These are phyloP conservation scores for Polyporus tsugae DNA, from an alignment of 1,284 basidiomycete genomes.

Conservation along the genomic window DNA sequence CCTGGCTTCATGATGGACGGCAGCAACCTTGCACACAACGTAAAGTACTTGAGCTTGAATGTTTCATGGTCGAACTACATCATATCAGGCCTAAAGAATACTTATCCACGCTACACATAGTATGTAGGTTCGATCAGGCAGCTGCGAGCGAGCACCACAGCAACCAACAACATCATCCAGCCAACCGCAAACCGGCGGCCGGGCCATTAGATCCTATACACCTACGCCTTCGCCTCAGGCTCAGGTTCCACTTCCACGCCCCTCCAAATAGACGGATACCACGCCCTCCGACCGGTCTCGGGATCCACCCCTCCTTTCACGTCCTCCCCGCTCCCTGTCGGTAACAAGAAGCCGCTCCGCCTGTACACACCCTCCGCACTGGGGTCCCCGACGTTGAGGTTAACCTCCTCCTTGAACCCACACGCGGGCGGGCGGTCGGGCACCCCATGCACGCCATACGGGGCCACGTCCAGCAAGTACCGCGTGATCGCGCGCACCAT, in stretches of 20 bases:
- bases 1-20: too few relatives aligned
- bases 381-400: conserved; percentile 19
- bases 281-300: conserved; percentile 19
- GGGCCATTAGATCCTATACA: too few relatives aligned
- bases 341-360: conserved; percentile 27
- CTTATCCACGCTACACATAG: too few relatives aligned
- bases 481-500: conserved; percentile 37
- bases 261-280: conserved; percentile 15
- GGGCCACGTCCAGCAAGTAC: conserved; percentile 33
- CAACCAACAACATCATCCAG: too few relatives aligned
- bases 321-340: conserved; percentile 9
- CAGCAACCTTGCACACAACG: too few relatives aligned
- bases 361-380: conserved; percentile 25
- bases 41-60: too few relatives aligned
- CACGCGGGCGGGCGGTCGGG: conserved; percentile 18
- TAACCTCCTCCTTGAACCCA: conserved; percentile 29
- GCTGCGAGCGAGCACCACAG: too few relatives aligned
- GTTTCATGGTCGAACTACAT: too few relatives aligned
- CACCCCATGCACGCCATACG: conserved; percentile 30
- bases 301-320: conserved; percentile 22
- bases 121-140: too few relatives aligned
- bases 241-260: conserved; percentile 1
- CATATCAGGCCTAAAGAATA: too few relatives aligned
- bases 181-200: too few relatives aligned
- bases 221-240: neutral